These are phyloP conservation scores for Helicostylum pulchrum DNA, from an alignment of 192 early-diverging fungal species.

Conservation along the genomic window DNA sequence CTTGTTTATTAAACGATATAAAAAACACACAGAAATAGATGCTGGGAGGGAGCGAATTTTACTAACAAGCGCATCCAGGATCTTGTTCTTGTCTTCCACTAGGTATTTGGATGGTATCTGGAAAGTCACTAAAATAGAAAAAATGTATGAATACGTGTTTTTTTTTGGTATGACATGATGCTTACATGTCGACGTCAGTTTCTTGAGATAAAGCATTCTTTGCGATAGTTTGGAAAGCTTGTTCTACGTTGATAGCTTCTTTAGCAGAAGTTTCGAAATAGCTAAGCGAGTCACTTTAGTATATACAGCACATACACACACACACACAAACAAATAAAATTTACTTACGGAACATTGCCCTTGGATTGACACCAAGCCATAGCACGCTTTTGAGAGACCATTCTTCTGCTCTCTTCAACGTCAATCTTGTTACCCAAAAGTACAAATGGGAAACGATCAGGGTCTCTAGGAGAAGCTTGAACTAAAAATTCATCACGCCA, in stretches of 20 bases:
- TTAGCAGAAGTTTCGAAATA: slow-evolving; percentile 99
- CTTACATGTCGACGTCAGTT: slow-evolving; percentile 79
- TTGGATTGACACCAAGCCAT: slow-evolving; percentile 96
- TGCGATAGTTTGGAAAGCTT: slow-evolving; percentile 95
- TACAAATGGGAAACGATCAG: slow-evolving; percentile 98
- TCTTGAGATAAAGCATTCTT: slow-evolving; percentile 93
- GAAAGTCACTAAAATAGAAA: slow-evolving; percentile 19
- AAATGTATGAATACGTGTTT: too few species aligned
- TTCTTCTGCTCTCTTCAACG: slow-evolving; percentile 85
- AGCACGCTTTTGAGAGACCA: slow-evolving; percentile 96
- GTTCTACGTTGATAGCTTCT: slow-evolving; percentile 96
- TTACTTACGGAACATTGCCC: slow-evolving; percentile 75
- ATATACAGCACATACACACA: too few species aligned
- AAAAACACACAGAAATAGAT: too few species aligned
- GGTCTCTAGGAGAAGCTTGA: slow-evolving; percentile 88
- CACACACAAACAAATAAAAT: not conserved
- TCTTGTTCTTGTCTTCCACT: slow-evolving; percentile 18
- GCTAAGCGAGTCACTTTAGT: slow-evolving; percentile 10
- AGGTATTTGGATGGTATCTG: slow-evolving; percentile 29
- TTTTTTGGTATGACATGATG: not conserved
- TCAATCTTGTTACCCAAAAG: slow-evolving; percentile 99
- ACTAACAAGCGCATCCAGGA: slow-evolving; percentile 21
- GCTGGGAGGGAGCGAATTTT: not conserved
- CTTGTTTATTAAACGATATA: too few species aligned
- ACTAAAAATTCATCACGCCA: slow-evolving; percentile 99